Base-by-base conservation (phyloP, 257 asterid genomes). In the Capsicum rhomboideum region DNA sequence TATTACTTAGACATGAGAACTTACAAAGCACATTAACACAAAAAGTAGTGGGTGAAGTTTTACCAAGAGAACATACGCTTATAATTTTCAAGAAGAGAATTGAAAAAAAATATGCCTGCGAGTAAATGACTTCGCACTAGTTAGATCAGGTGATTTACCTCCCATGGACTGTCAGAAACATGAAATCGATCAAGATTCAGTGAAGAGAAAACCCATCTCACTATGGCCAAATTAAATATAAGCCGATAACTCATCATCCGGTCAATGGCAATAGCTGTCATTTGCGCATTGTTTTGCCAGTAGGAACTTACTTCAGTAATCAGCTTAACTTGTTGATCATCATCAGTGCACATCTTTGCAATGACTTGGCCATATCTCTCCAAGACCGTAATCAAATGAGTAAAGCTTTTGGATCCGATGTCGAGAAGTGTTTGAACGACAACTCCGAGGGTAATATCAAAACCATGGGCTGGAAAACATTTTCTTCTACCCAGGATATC, bases 241-340 rank as follows among this genome's bases (percentile, higher is more conserved):
- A 97, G 95, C 84, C 98, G 98, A 89, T 97, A 97, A 69, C 98
- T 97, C 99, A 97, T 97, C 99, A 97, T 93, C 88, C 98, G 90
- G 90, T 97, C 99, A 85, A 97, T 95, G 59, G 97, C 88, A 84
- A 97, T 87, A 31, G 98, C 98, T 29, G 96, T 90, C 99, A 95
- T 95, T 88, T 95, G 98, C 69, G 91, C 91, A 86, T 87, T 91
- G 89, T 93, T 97, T 90, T 89, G 92, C 99, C 99, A 97, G 88
- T 89, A 93, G 77, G 91, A 90, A 87, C 99, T 91, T 88, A 95
- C 89, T 95, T 97, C 99, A 86, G 90, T 82, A 79, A 97, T 93
- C 83, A 97, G 89, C 93, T 90, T 87, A 82, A 95, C 88, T 90
- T 97, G 99, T 89, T 92, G 91, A 87, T 95, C 98, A 89, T 97